Base-by-base conservation (phyloP, 2,329 filamentous ascomycete genomes). In the Geoglossum cookeanum region DNA sequence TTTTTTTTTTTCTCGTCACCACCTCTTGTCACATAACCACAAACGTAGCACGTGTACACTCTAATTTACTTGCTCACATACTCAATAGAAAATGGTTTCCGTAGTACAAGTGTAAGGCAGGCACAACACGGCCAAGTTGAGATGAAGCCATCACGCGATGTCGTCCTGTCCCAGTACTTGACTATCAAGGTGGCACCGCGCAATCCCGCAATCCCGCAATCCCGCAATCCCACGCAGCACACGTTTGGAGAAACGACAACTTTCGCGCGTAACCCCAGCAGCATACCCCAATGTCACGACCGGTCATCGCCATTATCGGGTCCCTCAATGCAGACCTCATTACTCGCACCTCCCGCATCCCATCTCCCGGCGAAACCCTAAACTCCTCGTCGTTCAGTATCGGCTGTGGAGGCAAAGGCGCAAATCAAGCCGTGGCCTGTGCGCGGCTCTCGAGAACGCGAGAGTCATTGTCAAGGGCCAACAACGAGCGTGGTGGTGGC, bases 281-380 rank as follows among this genome's bases (percentile, higher is more conserved):
- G 32, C 13, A 22, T 22, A 22, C 2, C 2, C 22, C 22, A 53
- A 53, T 53, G 49, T 11, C 17, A 53, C 49, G 30, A n/a, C n/a
- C 49, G 13, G n/a, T 45, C 49, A 92, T 97, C 68, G 84, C 85
- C 61, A 79, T 96, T 61, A 82, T 97, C 63, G 91, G 91, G 64
- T 97, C 91, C 37, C 81, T 98, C 60, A 97, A 97, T 72, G 87
- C 87, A 68, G 91, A 98, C 73, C 83, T 97, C 61, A 87, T 95
- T 61, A 90, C 88, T 45, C 83, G 87, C 64, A 92, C 92, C 37
- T 76, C 87, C 4, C 87, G 91, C 61, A 81, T 95, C 61, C 91
- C 92, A 1, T 73, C 77, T 1, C 83, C 85, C 0, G 92, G 91
- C 62, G 91, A 98, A 72, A 97, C 91, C 2, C 77, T 97, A 55